phyloP scores from a whole-genome alignment of 1,139 yeast species.

The Yamadazyma atmosphaerica region DNA sequence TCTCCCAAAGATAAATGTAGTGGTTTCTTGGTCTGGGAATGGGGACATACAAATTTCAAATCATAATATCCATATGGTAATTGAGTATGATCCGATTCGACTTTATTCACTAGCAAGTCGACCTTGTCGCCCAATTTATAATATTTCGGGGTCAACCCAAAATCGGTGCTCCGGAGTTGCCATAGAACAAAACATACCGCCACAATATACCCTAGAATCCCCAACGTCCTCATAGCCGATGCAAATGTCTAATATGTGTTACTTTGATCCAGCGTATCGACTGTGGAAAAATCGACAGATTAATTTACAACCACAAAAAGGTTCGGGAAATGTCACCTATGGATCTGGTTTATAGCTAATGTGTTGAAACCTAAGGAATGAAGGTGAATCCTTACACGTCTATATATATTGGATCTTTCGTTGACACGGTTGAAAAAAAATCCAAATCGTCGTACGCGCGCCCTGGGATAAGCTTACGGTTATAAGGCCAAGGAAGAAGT shows the following conservation, averaged over 20 bases:
- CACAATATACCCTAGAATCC: not conserved
- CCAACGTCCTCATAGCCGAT: not conserved
- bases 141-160: conserved; percentile 26
- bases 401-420: no score
- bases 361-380: no score
- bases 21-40: conserved; percentile 53
- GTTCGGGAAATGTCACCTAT: no score
- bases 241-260: no score
- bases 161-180: conserved; percentile 7
- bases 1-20: conserved; percentile 74
- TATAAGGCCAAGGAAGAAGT: not conserved
- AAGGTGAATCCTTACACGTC: not conserved
- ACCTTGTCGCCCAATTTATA: conserved; percentile 60
- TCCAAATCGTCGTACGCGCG: not conserved
- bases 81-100: conserved; percentile 74
- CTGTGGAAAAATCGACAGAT: no score
- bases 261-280: no score
- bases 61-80: conserved; percentile 79
- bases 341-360: no score
- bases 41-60: conserved; percentile 80
- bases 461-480: not conserved
- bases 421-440: not conserved
- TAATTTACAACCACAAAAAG: no score
- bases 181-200: not conserved
- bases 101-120: conserved; percentile 71